Base-by-base conservation (phyloP, 1,284 basidiomycete species). In the Xerocomus amazonicus region DNA sequence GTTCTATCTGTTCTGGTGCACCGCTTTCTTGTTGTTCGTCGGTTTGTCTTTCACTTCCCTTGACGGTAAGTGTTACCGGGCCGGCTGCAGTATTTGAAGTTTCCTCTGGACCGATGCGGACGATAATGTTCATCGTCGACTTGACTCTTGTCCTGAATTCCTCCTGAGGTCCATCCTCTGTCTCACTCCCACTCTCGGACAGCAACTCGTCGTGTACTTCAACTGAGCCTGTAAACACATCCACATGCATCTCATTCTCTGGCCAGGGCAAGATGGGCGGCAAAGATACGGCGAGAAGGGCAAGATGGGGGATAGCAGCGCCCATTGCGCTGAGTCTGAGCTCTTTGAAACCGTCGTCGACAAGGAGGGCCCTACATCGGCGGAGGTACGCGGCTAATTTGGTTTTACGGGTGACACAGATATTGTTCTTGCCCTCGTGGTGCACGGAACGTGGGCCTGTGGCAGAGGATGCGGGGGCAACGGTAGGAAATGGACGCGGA, bases 231-330 rank as follows among this genome's bases (percentile, higher is more conserved):
- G 92, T 94, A 13, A 71, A 71, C 31, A 90, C 73, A 57, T 90
- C 80, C 33, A 80, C 80, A 38, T 73, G 76, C 31, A 94, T 81
- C 60, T 90, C 80, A 54, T 83, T 73, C 45, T 70, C 58, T 0
- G 81, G 61, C 62, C 79, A 91, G 0, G 91, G 90, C 17, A 95
- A 75, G 45, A 88, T 81, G 9, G 80, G 74, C 1, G 91, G 84
- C 6, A 95, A 72, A 14, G 90, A 85, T 13, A 85, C 77, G 6
- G 81, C 71, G 2, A 95, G 75, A 34, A 84, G 78, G 27, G 90
- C 69, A 13, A 92, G 79, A 59, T 88, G 88, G 2, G 92, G 90
- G 47, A 95, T 92, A 0, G 92, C 92, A 3, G 92, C 90, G 23
- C 88, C 87, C 77, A 94, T 83, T 2, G 92, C 92, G 56, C 81